Evolutionary conservation across 164 flowering plant species (phyloP).

Genomic region (Houttuynia cordata): DNA sequence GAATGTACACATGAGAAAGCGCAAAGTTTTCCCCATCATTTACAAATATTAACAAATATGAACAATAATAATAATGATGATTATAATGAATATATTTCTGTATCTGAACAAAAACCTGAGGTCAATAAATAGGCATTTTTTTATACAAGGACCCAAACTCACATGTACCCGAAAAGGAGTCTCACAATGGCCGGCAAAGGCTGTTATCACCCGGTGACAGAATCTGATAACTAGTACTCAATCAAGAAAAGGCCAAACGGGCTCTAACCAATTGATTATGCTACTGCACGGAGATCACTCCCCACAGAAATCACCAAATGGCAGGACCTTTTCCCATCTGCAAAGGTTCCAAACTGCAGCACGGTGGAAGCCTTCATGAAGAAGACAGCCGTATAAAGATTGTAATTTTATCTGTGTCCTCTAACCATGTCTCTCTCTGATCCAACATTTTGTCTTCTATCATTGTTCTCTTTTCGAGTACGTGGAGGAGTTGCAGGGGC

Average conservation of each 20-base stretch:
- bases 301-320: not conserved
- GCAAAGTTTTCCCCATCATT: no score
- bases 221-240: slow-evolving; percentile 16
- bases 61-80: not conserved
- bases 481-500: slow-evolving; percentile 38
- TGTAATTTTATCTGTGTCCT: slow-evolving; percentile 8
- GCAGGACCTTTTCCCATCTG: not conserved
- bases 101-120: not conserved
- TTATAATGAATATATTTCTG: no score
- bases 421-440: slow-evolving; percentile 11
- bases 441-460: slow-evolving; percentile 14
- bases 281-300: slow-evolving; percentile 3
- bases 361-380: not conserved
- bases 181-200: slow-evolving; percentile 3
- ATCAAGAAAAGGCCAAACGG: slow-evolving; percentile 3
- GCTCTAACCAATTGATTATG: slow-evolving; percentile 2
- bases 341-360: not conserved
- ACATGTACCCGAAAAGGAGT: slow-evolving; percentile 13
- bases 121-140: not conserved
- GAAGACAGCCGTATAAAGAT: not conserved
- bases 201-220: slow-evolving; percentile 16
- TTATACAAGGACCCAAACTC: slow-evolving; percentile 15
- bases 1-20: no score
- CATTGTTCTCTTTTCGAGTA: slow-evolving; percentile 16
- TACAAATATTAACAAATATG: no score